phyloP scores from a whole-genome alignment of 1,284 basidiomycete genomes.

The Ustilago nuda region DNA sequence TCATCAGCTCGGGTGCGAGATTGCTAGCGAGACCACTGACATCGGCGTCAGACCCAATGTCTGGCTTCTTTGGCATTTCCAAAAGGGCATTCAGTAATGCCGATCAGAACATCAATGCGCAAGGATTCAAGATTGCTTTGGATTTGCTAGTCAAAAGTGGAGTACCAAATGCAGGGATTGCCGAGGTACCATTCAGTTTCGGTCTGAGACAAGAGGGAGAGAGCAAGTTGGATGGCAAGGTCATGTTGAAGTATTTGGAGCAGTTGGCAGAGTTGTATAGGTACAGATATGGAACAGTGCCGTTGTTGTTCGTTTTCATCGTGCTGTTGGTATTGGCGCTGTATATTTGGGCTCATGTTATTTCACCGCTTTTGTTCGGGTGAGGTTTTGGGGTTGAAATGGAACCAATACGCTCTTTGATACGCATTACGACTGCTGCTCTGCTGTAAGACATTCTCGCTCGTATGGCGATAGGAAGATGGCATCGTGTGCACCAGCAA shows the following conservation, averaged over 20 bases:
- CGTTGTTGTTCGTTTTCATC: constrained; percentile 24
- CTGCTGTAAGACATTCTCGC: no score
- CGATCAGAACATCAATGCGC: constrained; percentile 43
- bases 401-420: not conserved
- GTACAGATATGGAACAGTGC: constrained; percentile 37
- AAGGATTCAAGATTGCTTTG: constrained; percentile 54
- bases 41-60: constrained; percentile 72
- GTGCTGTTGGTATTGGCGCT: constrained; percentile 24
- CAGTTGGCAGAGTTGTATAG: constrained; percentile 46
- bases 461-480: no score
- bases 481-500: no score
- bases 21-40: constrained; percentile 71
- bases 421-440: no score
- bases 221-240: constrained; percentile 47
- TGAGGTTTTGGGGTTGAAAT: not conserved
- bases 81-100: constrained; percentile 61
- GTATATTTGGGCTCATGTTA: constrained; percentile 31
- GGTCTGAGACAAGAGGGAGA: constrained; percentile 46
- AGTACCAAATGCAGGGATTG: constrained; percentile 31
- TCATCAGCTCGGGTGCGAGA: constrained; percentile 72
- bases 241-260: constrained; percentile 53
- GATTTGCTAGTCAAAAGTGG: constrained; percentile 48
- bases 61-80: constrained; percentile 72
- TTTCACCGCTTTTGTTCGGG: constrained; percentile 19
- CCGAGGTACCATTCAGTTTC: constrained; percentile 50